Base-by-base conservation (phyloP, 2,329 filamentous ascomycete genomes). In the Dothistroma pini region DNA sequence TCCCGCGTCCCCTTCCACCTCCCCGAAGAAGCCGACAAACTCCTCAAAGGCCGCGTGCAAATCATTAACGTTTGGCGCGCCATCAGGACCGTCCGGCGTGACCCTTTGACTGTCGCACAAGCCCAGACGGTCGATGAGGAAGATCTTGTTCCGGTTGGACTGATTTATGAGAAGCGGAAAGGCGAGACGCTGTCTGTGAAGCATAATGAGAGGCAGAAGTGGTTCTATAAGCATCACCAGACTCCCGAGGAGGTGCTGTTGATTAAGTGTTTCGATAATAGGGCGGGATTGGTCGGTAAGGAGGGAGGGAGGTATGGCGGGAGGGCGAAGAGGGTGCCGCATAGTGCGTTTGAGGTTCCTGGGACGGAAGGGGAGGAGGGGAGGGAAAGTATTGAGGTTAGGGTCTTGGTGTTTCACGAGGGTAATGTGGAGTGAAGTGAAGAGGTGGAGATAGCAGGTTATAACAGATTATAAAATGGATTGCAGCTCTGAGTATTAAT, bases 341-440 rank as follows among this genome's bases (percentile, higher is more conserved):
- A 95, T 77, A 86, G 86, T 14, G 90, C 91, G 0, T 96, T 96
- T 76, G 79, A 81, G 50, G 88, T 96, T 73, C 86, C 89, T 0
- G 79, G 87, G 64, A 90, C 89, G 0, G 82, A 85, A 8, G 76
- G 80, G 14, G 88, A 86, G 51, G 90, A 88, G 66, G 83, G 83
- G 0, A 82, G 91, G 64, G 89, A 96, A 79, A 96, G 91, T 73
- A 96, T 96, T 72, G 92, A 96, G 75, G 89, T 96, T 14, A 82
- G 91, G 67, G 86, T 89, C 29, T 79, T 96, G 74, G 89, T 96
- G 0, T 96, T 96, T 80, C 57, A 62, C 59, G 65, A 66, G 53
- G 55, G 60, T 52, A 58, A 66, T 63, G 58, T 63, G 53, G 64
- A 52, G 48, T 57, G 38, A 35, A 44, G 29, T 31, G 35, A 31